A percentile compares a stretch with the other conserved stretches of the same genome.
These are phyloP conservation scores for Coemansia sp. DNA, from an alignment of 192 early-diverging fungal species.

Conservation along the genomic window DNA sequence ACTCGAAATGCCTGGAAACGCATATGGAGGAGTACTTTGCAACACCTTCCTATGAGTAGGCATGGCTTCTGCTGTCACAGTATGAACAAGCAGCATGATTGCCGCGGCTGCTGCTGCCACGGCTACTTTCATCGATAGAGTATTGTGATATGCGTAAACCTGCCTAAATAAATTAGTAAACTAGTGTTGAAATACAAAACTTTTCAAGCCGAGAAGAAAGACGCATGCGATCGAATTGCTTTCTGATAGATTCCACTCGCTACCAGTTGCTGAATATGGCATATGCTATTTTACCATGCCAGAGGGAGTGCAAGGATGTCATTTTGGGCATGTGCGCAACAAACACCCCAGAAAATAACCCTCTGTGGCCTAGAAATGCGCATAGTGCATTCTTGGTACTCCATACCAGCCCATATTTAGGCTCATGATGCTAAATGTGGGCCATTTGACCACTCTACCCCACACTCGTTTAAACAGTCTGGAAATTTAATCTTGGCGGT, in stretches of 20 bases:
- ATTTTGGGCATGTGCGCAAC: not conserved
- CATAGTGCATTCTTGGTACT: not conserved
- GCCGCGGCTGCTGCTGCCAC: not conserved
- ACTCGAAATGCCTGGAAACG: not conserved
- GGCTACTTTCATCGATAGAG: not conserved
- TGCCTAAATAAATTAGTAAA: not conserved
- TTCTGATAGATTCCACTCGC: not conserved
- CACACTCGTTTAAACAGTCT: not conserved
- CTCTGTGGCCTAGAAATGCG: not conserved
- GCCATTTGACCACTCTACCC: not conserved
- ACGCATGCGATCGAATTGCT: not conserved
- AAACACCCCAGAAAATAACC: not conserved
- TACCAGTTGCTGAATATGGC: not conserved
- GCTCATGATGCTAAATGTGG: not conserved
- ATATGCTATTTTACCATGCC: not conserved
- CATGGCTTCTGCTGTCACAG: not conserved
- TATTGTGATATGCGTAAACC: not conserved
- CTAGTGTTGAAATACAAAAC: not conserved
- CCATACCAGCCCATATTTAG: not conserved
- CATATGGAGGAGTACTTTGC: conserved; percentile 3
- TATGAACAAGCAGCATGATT: not conserved
- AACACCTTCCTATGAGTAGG: not conserved
- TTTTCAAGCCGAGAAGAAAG: not conserved
- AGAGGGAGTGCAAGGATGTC: not conserved
- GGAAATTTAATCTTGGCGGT: no score